Evolutionary conservation across 805 yeast genomes (phyloP), one percentile per base, ranked within the genome.

Genomic region (baker's yeast (Saccharomyces cerevisiae)): DNA sequence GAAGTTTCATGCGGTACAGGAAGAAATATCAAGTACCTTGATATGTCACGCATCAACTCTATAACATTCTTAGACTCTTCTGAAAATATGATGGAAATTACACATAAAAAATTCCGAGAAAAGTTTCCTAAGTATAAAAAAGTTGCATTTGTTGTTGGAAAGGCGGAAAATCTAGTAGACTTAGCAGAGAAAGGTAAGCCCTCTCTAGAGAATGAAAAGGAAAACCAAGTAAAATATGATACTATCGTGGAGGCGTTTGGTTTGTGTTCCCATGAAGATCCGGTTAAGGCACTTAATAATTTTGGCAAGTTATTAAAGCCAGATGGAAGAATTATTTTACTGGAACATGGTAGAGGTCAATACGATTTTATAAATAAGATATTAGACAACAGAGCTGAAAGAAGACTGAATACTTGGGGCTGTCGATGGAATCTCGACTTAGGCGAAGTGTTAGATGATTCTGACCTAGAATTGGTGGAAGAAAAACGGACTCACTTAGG

Each of bases 1-100:
- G 99, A 94, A 70, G 94, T 92, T 10, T 85, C 97, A 0, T 88
- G 96, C 66, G 99, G 99, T 55, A 94, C 99, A 0, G 98, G 99
- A 6, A 79, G 98, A 70, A 94, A 94, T 67, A 79, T 92, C 54
- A 83, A 85, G 49, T 91, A 85, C 66, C 71, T 89, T 61, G 78
- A 84, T 52, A 79, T 83, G 22, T 76, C 79, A 1, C 67, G 74
- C 28, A 72, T 92, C 30, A 76, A 79, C 49, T 86, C 96, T 0
- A 79, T 89, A 41, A 92, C 98, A 0, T 89, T 87, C 61, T 71
- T 91, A 49, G 99, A 94, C 68, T 79, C 97, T 1, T 87, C 97
- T 0, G 68, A 76, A 48, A 82, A 85, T 55, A 94, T 94, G 99
- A 83, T 94, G 73, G 87, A 86, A 60, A 77, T 84, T 11, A 79